Evolutionary conservation across 2,329 filamentous ascomycete genomes (phyloP).

Genomic region (Verticillium isaacii): DNA sequence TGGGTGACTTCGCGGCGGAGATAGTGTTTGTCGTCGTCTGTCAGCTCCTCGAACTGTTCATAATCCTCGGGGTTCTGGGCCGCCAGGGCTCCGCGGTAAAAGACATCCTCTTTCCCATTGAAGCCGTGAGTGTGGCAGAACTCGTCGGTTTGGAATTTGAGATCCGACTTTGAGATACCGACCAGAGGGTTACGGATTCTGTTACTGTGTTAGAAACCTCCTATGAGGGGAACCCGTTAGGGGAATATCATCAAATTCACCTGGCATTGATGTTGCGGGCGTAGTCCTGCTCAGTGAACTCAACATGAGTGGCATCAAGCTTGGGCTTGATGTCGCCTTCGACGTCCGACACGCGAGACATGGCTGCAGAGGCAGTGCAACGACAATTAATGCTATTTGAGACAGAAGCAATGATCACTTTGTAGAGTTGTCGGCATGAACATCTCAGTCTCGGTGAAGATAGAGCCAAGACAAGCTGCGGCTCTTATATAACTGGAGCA

Average conservation of each 20-base stretch:
- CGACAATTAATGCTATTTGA: background rate
- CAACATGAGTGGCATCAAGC: slow-evolving; percentile 11
- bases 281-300: slow-evolving; percentile 19
- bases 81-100: slow-evolving; percentile 47
- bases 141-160: slow-evolving; percentile 47
- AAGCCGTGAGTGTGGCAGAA: slow-evolving; percentile 48
- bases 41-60: slow-evolving; percentile 40
- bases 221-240: background rate
- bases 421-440: background rate
- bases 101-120: slow-evolving; percentile 33
- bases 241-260: slow-evolving; percentile 7
- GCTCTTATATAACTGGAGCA: slow-evolving; percentile 7
- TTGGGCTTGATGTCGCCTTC: slow-evolving; percentile 16
- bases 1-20: slow-evolving; percentile 39
- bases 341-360: slow-evolving; percentile 10
- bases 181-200: slow-evolving; percentile 42
- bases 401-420: background rate
- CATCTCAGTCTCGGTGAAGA: background rate
- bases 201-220: slow-evolving; percentile 13
- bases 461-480: background rate
- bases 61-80: slow-evolving; percentile 46
- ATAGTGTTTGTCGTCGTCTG: slow-evolving; percentile 33
- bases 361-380: background rate
- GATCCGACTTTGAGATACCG: slow-evolving; percentile 43
- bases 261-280: slow-evolving; percentile 25